These are phyloP conservation scores for Rhizophagus sp. DNA, from an alignment of 192 early-diverging fungal species.

Conservation along the genomic window DNA sequence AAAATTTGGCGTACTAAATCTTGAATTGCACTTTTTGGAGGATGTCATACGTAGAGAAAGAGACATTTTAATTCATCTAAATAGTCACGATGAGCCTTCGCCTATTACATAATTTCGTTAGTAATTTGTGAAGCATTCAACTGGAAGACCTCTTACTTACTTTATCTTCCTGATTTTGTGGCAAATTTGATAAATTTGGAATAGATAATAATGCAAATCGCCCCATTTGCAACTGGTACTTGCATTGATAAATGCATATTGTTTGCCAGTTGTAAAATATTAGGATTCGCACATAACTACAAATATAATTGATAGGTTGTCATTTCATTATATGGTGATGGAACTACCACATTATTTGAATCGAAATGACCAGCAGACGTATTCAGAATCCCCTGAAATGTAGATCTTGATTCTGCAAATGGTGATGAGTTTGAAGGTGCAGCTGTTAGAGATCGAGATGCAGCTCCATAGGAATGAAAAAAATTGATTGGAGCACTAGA, in stretches of 20 bases:
- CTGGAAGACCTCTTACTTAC: no score
- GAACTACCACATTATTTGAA: not conserved
- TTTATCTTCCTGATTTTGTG: no score
- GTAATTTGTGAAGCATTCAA: no score
- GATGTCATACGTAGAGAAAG: not conserved
- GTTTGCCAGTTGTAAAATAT: not conserved
- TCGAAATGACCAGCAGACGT: no score
- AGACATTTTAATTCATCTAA: constrained; percentile 12
- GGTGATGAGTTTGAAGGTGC: no score
- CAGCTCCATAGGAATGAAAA: no score
- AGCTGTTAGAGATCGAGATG: no score
- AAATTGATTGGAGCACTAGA: no score
- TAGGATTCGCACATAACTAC: not conserved
- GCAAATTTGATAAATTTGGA: no score
- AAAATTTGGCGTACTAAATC: not conserved
- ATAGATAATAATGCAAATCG: no score
- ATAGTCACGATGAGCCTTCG: not conserved
- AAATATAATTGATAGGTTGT: not conserved
- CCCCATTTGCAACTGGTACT: not conserved
- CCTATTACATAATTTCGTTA: no score
- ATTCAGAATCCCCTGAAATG: not conserved
- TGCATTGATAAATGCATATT: not conserved
- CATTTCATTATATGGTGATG: not conserved
- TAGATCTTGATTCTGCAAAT: not conserved
- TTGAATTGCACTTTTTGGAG: not conserved